These are phyloP conservation scores for Tulasnella sp. DNA, from an alignment of 768 basidiomycete genomes.

Conservation along the genomic window DNA sequence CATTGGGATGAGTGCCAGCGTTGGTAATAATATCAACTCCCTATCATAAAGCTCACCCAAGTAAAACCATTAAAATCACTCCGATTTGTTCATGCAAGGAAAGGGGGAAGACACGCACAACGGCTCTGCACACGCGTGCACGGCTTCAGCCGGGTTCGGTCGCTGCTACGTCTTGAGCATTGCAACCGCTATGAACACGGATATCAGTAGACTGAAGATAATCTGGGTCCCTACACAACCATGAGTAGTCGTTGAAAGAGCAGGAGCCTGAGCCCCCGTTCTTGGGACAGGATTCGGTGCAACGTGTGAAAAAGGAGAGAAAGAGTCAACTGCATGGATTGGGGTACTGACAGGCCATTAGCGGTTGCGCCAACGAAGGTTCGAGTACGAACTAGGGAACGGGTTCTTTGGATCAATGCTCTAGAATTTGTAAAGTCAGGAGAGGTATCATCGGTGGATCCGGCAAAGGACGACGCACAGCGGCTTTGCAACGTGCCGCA, in stretches of 20 bases:
- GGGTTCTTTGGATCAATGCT: not conserved
- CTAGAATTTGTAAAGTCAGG: not conserved
- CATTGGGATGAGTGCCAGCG: conserved; percentile 3
- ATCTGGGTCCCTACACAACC: conserved; percentile 44
- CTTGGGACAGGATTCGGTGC: not conserved
- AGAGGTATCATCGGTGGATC: not conserved
- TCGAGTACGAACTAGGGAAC: not conserved
- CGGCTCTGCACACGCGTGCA: conserved; percentile 6
- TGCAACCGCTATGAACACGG: not conserved
- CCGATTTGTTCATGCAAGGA: not conserved
- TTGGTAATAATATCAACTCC: not conserved
- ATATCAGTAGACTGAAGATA: not conserved
- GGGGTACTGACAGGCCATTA: not conserved
- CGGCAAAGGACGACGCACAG: not conserved
- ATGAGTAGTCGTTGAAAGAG: conserved; percentile 41
- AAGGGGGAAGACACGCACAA: conserved; percentile 4
- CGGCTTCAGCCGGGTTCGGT: not conserved
- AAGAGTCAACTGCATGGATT: not conserved
- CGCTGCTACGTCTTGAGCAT: not conserved
- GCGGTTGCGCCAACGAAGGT: not conserved
- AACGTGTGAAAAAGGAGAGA: not conserved
- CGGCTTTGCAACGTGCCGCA: not conserved
- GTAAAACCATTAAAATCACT: not conserved
- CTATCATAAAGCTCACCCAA: not conserved
- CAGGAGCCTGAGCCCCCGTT: conserved; percentile 37